These are phyloP conservation scores for Pholiota molesta DNA, from an alignment of 768 basidiomycete species.

Conservation along the genomic window DNA sequence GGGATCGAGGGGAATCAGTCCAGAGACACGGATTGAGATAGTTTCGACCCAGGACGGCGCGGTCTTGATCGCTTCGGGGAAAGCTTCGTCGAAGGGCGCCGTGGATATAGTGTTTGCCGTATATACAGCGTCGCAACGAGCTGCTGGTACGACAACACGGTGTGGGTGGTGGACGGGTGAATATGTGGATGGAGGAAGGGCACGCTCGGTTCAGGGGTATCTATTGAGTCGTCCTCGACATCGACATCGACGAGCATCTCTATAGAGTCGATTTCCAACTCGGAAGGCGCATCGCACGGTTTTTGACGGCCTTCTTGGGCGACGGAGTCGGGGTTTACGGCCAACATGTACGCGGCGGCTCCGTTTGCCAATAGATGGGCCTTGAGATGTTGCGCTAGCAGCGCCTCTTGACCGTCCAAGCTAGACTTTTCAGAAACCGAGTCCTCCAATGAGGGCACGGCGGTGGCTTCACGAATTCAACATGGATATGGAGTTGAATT, in stretches of 20 bases:
- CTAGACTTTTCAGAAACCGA: background rate
- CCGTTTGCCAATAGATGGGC: constrained; percentile 10
- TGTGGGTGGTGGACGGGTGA: constrained; percentile 9
- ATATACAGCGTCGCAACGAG: constrained; percentile 14
- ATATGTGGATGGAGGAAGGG: constrained; percentile 9
- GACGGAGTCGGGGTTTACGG: constrained; percentile 6
- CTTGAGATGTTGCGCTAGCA: constrained; percentile 15
- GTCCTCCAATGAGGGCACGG: background rate
- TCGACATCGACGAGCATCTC: background rate
- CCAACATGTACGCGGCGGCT: constrained; percentile 1
- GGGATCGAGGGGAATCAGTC: background rate
- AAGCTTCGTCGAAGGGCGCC: background rate
- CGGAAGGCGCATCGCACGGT: background rate
- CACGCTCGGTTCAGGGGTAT: background rate
- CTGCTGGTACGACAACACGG: constrained; percentile 16
- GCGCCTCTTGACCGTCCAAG: constrained; percentile 20
- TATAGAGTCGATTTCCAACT: background rate
- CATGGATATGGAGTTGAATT: background rate
- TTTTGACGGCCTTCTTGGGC: constrained; percentile 9
- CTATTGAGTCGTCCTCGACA: too few relatives aligned
- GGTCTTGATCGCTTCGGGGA: background rate
- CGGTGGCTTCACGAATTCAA: background rate
- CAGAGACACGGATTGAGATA: background rate
- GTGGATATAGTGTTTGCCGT: constrained; percentile 6
- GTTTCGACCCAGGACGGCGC: background rate